A percentile compares a stretch with the other conserved stretches of the same genome.
Conservation (phyloP, 192 early-diverging fungal species). For the Podila verticillata region DNA sequence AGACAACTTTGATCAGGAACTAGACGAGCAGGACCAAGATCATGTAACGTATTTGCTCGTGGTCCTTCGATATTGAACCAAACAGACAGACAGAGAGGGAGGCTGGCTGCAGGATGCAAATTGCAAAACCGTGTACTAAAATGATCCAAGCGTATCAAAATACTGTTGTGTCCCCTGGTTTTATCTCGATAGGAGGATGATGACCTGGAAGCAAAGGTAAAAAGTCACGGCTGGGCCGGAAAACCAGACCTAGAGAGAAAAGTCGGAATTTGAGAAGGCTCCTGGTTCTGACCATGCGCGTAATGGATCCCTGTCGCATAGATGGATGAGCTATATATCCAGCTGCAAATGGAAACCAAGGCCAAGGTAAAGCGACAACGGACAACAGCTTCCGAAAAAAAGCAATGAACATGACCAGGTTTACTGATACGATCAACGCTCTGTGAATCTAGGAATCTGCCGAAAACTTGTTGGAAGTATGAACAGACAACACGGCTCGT, state of each 20-base stretch:
- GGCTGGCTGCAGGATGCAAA: neutral
- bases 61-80: neutral
- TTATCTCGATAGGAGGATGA: conserved; percentile 24
- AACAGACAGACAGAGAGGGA: neutral
- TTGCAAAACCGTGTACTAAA: no score
- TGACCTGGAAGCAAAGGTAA: conserved; percentile 46
- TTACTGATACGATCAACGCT: neutral
- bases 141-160: no score
- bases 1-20: conserved; percentile 44
- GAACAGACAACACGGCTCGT: neutral
- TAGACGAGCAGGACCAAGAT: conserved; percentile 29
- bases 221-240: no score
- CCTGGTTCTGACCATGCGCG: neutral
- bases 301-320: neutral
- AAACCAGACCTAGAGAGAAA: no score
- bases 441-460: conserved; percentile 23
- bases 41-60: neutral
- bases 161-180: neutral
- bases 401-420: neutral
- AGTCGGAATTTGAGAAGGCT: no score
- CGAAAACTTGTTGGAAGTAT: conserved; percentile 37
- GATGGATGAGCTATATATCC: conserved; percentile 49
- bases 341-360: conserved; percentile 36
- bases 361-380: conserved; percentile 21
- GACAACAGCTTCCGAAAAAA: neutral